Evolutionary conservation across 2,329 filamentous ascomycete species (phyloP), one percentile per base, ranked within the genome.

Genomic region (Xylariaceae sp.): DNA sequence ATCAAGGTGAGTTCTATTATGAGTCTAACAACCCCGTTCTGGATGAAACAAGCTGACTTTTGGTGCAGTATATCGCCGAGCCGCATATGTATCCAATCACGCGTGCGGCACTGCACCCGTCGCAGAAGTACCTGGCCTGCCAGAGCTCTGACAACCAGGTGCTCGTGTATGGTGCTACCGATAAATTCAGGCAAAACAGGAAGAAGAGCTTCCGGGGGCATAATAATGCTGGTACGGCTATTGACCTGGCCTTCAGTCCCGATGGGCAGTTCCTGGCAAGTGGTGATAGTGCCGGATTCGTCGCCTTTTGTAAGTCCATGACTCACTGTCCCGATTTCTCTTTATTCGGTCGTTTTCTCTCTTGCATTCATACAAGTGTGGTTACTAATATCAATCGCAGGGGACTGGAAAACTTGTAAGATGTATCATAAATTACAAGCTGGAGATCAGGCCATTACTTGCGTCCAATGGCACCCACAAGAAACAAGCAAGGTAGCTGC

Each of bases 361-460:
- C 40, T 26, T 7, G 11, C 7, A 12, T 26, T 11, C 45, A 4
- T 9, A 35, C n/a, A 9, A n/a, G 19, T 12, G 32, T n/a, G n/a
- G 43, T 1, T 48, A 8, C 57, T 59, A 47, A 59, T 30, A 48
- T 47, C 3, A 19, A 40, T 45, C 11, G 19, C 37, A 59, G 57
- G 91, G 90, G 94, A 97, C 73, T 99, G 91, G 89, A 99, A 99
- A 81, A 96, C 91, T 40, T 95, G 92, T 72, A 97, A 96, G 75
- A 92, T 99, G 91, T 96, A 90, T 73, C 90, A 96, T 74, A 97
- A 97, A 79, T 84, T 99, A 61, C 83, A 88, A 73, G 91, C 90
- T 29, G 85, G 89, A 56, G 91, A 90, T 52, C 83, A 87, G 51
- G 84, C 91, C 4, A 80, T 96, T 52, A 89, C 90, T n/a, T 89